Percentiles rank a stretch among this genome's conserved stretches.
These are phyloP conservation scores for Mollisia scopiformis DNA, from an alignment of 2,329 filamentous ascomycete genomes.

Conservation along the genomic window DNA sequence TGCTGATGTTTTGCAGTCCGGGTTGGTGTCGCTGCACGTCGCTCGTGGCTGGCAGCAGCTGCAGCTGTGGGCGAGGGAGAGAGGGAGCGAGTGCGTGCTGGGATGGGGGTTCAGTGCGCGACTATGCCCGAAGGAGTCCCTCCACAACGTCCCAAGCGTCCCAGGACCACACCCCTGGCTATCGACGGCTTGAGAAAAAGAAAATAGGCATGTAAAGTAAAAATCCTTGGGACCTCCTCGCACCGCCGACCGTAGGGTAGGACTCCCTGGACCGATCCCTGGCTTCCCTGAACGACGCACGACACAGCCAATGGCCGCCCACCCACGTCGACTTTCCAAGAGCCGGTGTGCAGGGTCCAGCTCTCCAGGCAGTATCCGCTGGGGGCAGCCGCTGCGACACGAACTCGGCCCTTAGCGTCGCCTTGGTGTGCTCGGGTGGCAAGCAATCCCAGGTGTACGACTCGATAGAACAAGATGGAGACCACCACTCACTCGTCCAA, in stretches of 20 bases:
- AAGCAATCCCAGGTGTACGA: slow-evolving; percentile 25
- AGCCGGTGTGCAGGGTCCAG: slow-evolving; percentile 24
- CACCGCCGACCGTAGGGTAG: too few relatives aligned
- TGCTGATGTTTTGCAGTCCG: too few relatives aligned
- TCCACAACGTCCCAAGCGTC: neutral
- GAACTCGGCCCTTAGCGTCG: slow-evolving; percentile 15
- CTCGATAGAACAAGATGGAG: slow-evolving; percentile 21
- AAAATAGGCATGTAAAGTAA: too few relatives aligned
- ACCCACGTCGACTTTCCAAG: slow-evolving; percentile 15
- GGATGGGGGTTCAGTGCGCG: neutral
- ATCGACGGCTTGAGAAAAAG: slow-evolving; percentile 13
- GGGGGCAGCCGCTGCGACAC: slow-evolving; percentile 24
- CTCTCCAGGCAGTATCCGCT: slow-evolving; percentile 11
- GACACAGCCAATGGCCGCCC: slow-evolving; percentile 18
- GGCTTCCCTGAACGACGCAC: neutral
- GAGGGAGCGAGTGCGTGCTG: too few relatives aligned
- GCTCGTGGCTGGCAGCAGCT: too few relatives aligned
- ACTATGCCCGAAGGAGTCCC: too few relatives aligned
- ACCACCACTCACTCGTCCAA: neutral
- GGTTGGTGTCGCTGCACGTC: too few relatives aligned
- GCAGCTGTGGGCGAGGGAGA: too few relatives aligned
- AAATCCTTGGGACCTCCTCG: too few relatives aligned
- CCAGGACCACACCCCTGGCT: slow-evolving; percentile 8
- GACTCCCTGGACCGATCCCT: neutral
- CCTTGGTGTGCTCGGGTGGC: slow-evolving; percentile 16